Base-by-base conservation (phyloP, 345 rosid genomes). In the Litchi chinensis region DNA sequence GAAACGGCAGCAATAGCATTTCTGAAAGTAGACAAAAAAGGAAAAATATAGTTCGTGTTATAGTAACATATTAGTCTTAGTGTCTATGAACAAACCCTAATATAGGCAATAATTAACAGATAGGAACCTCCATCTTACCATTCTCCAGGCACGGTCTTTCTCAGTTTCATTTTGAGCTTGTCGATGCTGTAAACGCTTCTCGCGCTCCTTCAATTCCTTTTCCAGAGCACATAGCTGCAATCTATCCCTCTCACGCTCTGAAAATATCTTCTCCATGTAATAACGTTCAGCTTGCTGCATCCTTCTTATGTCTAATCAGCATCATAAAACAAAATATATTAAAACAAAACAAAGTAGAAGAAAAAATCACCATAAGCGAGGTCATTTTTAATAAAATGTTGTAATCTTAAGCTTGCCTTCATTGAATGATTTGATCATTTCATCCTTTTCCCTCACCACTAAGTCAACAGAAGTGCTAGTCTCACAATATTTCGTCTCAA, bases 111-210 rank as follows among this genome's bases (percentile, higher is more conserved):
- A 79, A 63, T 12, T 73, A 37, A 52, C 11, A 64, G 15, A 43
- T 8, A 41, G 41, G 40, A 21, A 54, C 5, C 56, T 44, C 43
- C n/a, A 65, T 21, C 70, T 76, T 83, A 91, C 97, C 91, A 82
- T 86, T 75, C 80, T 78, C 83, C 80, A 86, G 24, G 81, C 90
- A 56, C 72, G 82, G 64, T 79, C 86, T 56, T 84, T 85, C 85
- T 85, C 85, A 67, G 75, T 76, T 77, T 91, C 93, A 82, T 88
- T 89, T 52, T 75, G 62, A 37, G 85, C 83, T 76, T 86, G 88
- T 8, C 85, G 87, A 69, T 52, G 79, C 71, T 81, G 87, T 39
- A 95, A 76, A 39, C 87, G 73, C 43, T 84, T 85, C 80, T 89
- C 95, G 2, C 24, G 87, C 77, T 78, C 76, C 72, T 84, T 79